Conservation (phyloP, 2,329 filamentous ascomycete species). For the Colletotrichum cordylinicola region DNA sequence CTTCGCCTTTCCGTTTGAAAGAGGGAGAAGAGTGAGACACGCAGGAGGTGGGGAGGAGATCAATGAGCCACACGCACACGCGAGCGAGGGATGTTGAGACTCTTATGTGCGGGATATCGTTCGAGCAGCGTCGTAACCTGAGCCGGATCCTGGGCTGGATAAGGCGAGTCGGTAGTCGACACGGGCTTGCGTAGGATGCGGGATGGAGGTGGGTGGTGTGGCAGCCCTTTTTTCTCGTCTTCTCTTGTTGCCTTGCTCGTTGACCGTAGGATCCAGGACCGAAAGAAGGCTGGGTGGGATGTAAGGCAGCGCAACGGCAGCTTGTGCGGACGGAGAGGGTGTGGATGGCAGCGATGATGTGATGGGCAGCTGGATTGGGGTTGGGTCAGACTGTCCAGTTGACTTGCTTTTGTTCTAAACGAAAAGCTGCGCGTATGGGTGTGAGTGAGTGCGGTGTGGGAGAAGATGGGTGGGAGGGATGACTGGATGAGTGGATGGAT, state of each 20-base stretch:
- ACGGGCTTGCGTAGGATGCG: slow-evolving; percentile 1
- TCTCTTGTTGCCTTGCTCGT: not conserved
- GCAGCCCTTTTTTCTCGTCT: not conserved
- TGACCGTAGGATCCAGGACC: not conserved
- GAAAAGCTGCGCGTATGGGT: not conserved
- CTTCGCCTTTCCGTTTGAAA: not conserved
- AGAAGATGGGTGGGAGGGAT: slow-evolving; percentile 7
- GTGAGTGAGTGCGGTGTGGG: not conserved
- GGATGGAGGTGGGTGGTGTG: slow-evolving; percentile 11
- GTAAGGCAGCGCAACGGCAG: not conserved
- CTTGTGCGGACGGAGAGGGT: slow-evolving; percentile 5
- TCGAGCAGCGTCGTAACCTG: slow-evolving; percentile 5
- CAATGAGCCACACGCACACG: slow-evolving; percentile 1
- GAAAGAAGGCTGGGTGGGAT: slow-evolving; percentile 15
- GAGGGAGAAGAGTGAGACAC: slow-evolving; percentile 17
- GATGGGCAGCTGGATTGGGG: slow-evolving; percentile 15
- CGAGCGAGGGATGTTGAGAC: slow-evolving; percentile 17
- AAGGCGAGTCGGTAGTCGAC: slow-evolving; percentile 17
- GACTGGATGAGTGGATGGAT: not conserved
- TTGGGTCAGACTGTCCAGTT: slow-evolving; percentile 10
- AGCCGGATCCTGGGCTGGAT: not conserved
- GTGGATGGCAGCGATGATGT: slow-evolving; percentile 21
- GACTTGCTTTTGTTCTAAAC: slow-evolving; percentile 15
- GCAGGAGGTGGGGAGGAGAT: not conserved
- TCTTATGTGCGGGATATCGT: slow-evolving; percentile 16